Conservation (phyloP, 345 rosid genomes). For the Eucalyptus pauciflora region DNA sequence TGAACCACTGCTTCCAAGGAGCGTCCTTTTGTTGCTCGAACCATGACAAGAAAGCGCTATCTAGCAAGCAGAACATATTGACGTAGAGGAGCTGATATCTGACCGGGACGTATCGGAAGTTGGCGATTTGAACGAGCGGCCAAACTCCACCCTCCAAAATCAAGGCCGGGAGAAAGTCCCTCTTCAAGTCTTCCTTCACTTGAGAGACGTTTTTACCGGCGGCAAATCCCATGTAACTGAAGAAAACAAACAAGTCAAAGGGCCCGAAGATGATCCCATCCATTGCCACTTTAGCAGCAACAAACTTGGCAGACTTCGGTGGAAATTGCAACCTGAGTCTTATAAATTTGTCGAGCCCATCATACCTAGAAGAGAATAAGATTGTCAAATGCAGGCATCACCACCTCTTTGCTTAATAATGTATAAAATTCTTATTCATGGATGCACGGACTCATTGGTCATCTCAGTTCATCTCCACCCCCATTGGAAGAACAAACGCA, state of each 20-base stretch:
- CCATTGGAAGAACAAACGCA: not conserved
- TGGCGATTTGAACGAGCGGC: conserved; percentile 79
- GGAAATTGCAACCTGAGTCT: conserved; percentile 43
- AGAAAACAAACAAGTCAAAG: conserved; percentile 66
- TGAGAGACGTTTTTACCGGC: conserved; percentile 49
- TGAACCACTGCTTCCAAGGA: conserved; percentile 88
- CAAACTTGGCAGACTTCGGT: conserved; percentile 61
- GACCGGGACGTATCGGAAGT: conserved; percentile 78
- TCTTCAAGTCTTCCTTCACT: conserved; percentile 79
- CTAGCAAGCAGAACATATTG: conserved; percentile 78
- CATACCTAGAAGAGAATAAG: conserved; percentile 38
- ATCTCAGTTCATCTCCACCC: not conserved
- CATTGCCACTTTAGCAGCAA: conserved; percentile 80
- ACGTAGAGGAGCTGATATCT: conserved; percentile 85
- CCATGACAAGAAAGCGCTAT: conserved; percentile 86
- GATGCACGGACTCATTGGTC: not conserved
- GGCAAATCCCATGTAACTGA: conserved; percentile 83
- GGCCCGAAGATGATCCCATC: conserved; percentile 91
- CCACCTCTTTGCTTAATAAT: not conserved
- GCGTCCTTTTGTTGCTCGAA: conserved; percentile 91
- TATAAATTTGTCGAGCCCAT: conserved; percentile 68
- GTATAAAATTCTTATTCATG: not conserved
- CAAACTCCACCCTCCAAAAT: conserved; percentile 75
- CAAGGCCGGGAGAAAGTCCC: conserved; percentile 92
- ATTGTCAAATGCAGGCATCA: not conserved